Evolutionary conservation across 2,329 filamentous ascomycete species (phyloP), one percentile per base, ranked within the genome.

Genomic region (Trichocomaceae sp.): DNA sequence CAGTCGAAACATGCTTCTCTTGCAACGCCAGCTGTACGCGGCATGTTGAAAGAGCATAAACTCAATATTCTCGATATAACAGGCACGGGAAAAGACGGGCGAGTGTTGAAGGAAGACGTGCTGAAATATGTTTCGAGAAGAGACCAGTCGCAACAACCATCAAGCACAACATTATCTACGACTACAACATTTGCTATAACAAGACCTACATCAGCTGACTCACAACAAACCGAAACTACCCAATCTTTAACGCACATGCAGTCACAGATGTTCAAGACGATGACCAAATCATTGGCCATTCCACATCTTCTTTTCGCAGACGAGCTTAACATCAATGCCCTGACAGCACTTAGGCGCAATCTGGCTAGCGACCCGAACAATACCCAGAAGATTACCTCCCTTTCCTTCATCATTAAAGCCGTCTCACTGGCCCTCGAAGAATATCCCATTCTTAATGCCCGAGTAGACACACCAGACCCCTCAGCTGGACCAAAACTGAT

Each of bases 261-360:
- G 74, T 79, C 82, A 37, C 87, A 90, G 67, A 99, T 99, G 93
- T 97, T 96, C 83, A 96, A 95, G 76, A 82, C 85, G 57, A 99
- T 99, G 93, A 96, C 92, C 13, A 84, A 84, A 56, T 96, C 92
- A 2, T 80, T 99, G 59, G 83, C 74, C 50, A 97, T 96, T 63
- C 93, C 93, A 0, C 93, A 97, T 73, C 96, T 99, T 74, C 83
- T 97, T 58, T 99, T 95, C 75, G 87, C 90, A 39, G 90, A 96
- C 72, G 88, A 92, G 67, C 78, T 96, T 49, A 87, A 95, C 74
- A 86, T 96, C 69, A 85, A 87, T 44, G 77, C 80, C 39, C 80
- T 99, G 4, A 83, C 84, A 56, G 73, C 81, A 48, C 79, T 96
- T 51, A 88, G 93, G 47, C 77, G 78, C 59, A 85, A 83, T 47